Conservation (phyloP, 2,329 filamentous ascomycete genomes). For the Colletotrichum orbiculare region DNA sequence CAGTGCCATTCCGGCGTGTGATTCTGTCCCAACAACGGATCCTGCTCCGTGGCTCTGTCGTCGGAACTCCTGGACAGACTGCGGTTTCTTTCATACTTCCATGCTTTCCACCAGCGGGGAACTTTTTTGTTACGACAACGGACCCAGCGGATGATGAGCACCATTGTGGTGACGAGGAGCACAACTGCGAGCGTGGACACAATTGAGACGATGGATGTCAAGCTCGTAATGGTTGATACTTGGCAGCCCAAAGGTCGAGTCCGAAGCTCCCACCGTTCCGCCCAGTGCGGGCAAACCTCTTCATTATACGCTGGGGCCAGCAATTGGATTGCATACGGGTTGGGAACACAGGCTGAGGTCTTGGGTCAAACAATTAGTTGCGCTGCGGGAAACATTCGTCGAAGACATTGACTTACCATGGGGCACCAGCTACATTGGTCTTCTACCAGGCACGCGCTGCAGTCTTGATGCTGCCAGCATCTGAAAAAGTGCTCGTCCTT, state of each 20-base stretch:
- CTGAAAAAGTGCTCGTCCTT: slow-evolving; percentile 55
- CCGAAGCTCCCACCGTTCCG: slow-evolving; percentile 54
- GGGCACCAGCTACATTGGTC: slow-evolving; percentile 64
- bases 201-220: slow-evolving; percentile 50
- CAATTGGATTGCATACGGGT: slow-evolving; percentile 55
- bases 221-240: slow-evolving; percentile 54
- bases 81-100: slow-evolving; percentile 22
- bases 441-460: slow-evolving; percentile 56
- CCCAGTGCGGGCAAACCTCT: slow-evolving; percentile 63
- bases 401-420: slow-evolving; percentile 51
- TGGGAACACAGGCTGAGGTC: slow-evolving; percentile 67
- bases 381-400: not conserved
- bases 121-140: slow-evolving; percentile 28
- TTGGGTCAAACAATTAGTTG: slow-evolving; percentile 40
- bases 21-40: slow-evolving; percentile 33
- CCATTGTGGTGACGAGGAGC: slow-evolving; percentile 39
- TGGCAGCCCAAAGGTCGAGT: slow-evolving; percentile 52
- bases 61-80: no score
- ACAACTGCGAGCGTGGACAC: slow-evolving; percentile 44
- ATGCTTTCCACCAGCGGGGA: slow-evolving; percentile 39
- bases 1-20: not conserved
- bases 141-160: slow-evolving; percentile 31
- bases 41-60: not conserved
- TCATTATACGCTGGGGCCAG: slow-evolving; percentile 63
- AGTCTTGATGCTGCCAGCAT: slow-evolving; percentile 64